These are phyloP conservation scores for Jacaranda copaia DNA, from an alignment of 257 asterid genomes.

Conservation along the genomic window DNA sequence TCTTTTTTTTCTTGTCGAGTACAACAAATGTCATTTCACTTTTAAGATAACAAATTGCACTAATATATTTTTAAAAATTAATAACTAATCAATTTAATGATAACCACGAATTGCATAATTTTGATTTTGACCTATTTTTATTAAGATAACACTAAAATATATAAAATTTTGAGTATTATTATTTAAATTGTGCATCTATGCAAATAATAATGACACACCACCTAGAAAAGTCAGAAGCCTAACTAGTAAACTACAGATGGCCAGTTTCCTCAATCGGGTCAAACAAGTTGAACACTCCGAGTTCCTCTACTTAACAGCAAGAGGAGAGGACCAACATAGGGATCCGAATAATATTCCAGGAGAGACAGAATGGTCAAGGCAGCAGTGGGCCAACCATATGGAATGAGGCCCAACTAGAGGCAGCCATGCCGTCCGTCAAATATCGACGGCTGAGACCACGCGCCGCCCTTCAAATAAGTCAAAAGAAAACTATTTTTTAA, in stretches of 20 bases:
- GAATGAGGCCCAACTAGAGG: conserved; percentile 42
- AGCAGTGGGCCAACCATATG: conserved; percentile 38
- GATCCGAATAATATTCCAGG: conserved; percentile 53
- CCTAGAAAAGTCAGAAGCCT: not conserved
- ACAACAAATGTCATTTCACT: conserved; percentile 1
- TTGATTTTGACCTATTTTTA: too few species aligned
- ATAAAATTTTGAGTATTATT: too few species aligned
- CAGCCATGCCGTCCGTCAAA: conserved; percentile 55
- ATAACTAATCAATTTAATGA: too few species aligned
- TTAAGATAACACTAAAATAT: too few species aligned
- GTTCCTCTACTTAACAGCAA: conserved; percentile 1
- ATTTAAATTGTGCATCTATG: too few species aligned
- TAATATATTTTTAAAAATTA: too few species aligned
- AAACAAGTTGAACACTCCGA: conserved; percentile 29
- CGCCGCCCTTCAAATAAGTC: conserved; percentile 59
- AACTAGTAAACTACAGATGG: not conserved
- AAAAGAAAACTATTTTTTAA: conserved; percentile 20
- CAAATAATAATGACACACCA: too few species aligned
- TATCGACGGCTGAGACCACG: conserved; percentile 49
- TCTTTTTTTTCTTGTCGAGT: not conserved
- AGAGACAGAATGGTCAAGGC: conserved; percentile 20
- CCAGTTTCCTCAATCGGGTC: conserved; percentile 29
- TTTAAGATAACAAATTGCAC: too few species aligned
- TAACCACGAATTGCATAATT: too few species aligned
- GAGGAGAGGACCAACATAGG: conserved; percentile 40